phyloP scores from a whole-genome alignment of 2,329 filamentous ascomycete genomes.

The Ambrosiella xylebori region DNA sequence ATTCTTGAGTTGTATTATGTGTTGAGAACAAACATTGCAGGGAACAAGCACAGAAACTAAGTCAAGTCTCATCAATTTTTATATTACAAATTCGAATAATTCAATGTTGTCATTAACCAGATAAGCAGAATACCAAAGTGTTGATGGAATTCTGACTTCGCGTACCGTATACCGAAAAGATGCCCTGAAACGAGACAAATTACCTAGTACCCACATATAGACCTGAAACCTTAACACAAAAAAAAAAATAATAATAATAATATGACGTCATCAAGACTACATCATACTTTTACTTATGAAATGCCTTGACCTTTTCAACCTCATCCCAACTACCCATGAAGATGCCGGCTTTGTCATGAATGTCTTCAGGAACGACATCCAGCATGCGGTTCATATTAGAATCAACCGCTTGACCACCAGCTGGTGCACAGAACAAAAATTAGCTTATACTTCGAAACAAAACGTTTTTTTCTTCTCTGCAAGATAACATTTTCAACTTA shows the following conservation, averaged over 20 bases:
- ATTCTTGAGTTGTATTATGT: too few species aligned
- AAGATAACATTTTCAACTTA: conserved; percentile 27
- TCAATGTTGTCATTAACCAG: too few species aligned
- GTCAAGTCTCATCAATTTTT: too few species aligned
- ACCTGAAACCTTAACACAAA: background rate
- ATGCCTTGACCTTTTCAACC: conserved; percentile 83
- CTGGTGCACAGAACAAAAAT: conserved; percentile 24
- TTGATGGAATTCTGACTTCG: too few species aligned
- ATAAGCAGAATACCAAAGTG: too few species aligned
- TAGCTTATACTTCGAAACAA: background rate
- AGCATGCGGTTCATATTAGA: conserved; percentile 85
- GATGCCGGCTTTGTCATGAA: conserved; percentile 90
- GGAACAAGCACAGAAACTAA: too few species aligned
- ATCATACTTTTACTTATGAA: conserved; percentile 38
- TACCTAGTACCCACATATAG: too few species aligned
- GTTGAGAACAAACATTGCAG: too few species aligned
- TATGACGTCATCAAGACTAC: background rate
- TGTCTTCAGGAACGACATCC: conserved; percentile 72
- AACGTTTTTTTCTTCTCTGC: conserved; percentile 2
- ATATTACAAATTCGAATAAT: too few species aligned
- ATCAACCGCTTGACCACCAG: conserved; percentile 82
- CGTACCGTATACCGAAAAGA: too few species aligned
- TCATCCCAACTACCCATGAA: conserved; percentile 92
- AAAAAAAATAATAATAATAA: background rate
- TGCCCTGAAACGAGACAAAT: too few species aligned